Base-by-base conservation (phyloP, 2,329 filamentous ascomycete species). In the Trichoderma sp. region DNA sequence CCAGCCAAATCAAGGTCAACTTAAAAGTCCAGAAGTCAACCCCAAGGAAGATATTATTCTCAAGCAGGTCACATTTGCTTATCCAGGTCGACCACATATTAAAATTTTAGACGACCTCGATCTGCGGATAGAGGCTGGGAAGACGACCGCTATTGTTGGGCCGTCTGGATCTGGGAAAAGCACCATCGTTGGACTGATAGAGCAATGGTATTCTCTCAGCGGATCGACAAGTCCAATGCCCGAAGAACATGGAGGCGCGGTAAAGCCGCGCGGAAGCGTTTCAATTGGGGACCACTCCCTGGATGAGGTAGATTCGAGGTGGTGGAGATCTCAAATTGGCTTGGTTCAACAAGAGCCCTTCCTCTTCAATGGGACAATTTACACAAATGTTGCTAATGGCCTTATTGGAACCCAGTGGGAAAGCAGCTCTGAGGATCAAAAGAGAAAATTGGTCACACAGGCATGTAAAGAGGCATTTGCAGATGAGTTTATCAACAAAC, bases 131-230 rank as follows among this genome's bases (percentile, higher is more conserved):
- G 86, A 69, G 6, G 74, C 78, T 5, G 75, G 77, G 47, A 80
- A 83, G 71, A 78, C 79, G 60, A 87, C 85, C 0, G 86, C 86
- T 8, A 79, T 88, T 37, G 85, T 88, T 0, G 86, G 86, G 0
- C 79, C 83, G 3, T 85, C 83, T 35, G 86, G 86, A 0, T 83
- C 77, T n/a, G 84, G 84, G 0, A 87, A 87, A 68, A 84, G 81
- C 40, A 86, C 84, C 0, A 78, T 86, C 4, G 78, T 86, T 0
- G 81, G 81, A 1, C 74, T 88, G 4, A 70, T 87, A 0, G 83
- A 86, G 73, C 77, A 87, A 2, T 88, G 87, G 76, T 89, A 88
- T 49, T 24, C 47, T 24, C 47, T 49, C n/a, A 49, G 1, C 21
- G n/a, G 24, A 49, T 24, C 10, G 3, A 24, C 47, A 24, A 13